phyloP scores from a whole-genome alignment of 805 yeast species.

The Saturnispora hagleri region DNA sequence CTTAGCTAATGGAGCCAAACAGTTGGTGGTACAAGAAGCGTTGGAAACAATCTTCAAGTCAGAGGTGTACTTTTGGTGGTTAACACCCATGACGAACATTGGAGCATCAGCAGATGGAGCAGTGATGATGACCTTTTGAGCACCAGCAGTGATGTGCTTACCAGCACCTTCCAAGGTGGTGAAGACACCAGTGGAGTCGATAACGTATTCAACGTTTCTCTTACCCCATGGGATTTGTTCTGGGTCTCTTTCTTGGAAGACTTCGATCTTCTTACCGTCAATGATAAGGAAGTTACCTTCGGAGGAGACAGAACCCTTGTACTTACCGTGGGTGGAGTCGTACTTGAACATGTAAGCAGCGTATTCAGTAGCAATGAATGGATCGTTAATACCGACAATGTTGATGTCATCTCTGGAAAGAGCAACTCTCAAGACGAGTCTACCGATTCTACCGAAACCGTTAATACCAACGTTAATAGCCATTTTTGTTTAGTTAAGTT shows the following conservation, averaged over 20 bases:
- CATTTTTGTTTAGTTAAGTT: conserved; percentile 26
- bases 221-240: conserved; percentile 82
- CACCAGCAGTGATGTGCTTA: conserved; percentile 83
- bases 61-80: conserved; percentile 66
- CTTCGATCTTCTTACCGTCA: conserved; percentile 57
- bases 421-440: conserved; percentile 81
- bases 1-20: conserved; percentile 92
- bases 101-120: conserved; percentile 94
- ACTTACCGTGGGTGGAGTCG: conserved; percentile 88
- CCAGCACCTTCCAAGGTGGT: conserved; percentile 72
- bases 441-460: conserved; percentile 94
- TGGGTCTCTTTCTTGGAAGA: conserved; percentile 80
- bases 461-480: conserved; percentile 76
- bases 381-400: conserved; percentile 85
- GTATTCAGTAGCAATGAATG: conserved; percentile 81
- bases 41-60: conserved; percentile 75
- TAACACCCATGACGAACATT: conserved; percentile 91
- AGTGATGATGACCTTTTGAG: conserved; percentile 89
- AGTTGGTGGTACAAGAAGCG: conserved; percentile 94
- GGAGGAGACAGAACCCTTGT: conserved; percentile 58
- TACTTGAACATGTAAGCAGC: conserved; percentile 95
- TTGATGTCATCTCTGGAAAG: conserved; percentile 63
- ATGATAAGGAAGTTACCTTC: conserved; percentile 54
- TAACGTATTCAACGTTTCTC: conserved; percentile 73
- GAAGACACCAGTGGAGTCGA: conserved; percentile 94